phyloP scores from a whole-genome alignment of 108 stramenopile species.

The Nannochloropsis salina region DNA sequence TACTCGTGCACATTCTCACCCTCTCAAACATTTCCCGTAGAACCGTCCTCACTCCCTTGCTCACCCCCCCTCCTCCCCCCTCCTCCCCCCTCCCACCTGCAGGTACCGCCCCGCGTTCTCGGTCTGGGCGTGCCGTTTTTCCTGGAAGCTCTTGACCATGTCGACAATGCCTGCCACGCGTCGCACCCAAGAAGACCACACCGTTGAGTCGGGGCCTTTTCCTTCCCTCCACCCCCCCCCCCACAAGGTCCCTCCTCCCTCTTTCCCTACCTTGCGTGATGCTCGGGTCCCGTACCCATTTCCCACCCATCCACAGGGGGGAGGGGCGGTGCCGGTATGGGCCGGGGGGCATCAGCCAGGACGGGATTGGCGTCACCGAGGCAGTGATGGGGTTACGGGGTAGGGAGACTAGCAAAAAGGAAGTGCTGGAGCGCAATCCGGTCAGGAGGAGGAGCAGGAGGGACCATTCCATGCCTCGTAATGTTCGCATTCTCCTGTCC shows the following conservation, averaged over 20 bases:
- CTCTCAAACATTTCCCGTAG: too few relatives aligned
- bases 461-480: background rate
- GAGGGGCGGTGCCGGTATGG: background rate
- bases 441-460: background rate
- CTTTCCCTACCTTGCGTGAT: background rate
- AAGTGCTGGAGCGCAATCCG: background rate
- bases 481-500: background rate
- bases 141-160: background rate
- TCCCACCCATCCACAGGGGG: slow-evolving; percentile 3
- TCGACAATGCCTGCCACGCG: background rate
- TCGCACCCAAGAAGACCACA: background rate
- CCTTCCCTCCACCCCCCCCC: background rate
- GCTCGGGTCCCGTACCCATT: background rate
- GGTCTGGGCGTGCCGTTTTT: background rate
- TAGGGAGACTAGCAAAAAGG: background rate
- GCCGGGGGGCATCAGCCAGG: background rate
- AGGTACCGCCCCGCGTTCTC: background rate
- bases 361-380: background rate
- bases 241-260: background rate
- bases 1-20: background rate
- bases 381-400: background rate
- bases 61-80: background rate
- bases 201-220: background rate
- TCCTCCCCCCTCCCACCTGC: slow-evolving; percentile 19
- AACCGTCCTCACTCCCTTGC: background rate